A percentile compares a stretch with the other conserved stretches of the same genome.
Evolutionary conservation across 1,284 basidiomycete species (phyloP).

Genomic region (Ceratobasidium sp.): DNA sequence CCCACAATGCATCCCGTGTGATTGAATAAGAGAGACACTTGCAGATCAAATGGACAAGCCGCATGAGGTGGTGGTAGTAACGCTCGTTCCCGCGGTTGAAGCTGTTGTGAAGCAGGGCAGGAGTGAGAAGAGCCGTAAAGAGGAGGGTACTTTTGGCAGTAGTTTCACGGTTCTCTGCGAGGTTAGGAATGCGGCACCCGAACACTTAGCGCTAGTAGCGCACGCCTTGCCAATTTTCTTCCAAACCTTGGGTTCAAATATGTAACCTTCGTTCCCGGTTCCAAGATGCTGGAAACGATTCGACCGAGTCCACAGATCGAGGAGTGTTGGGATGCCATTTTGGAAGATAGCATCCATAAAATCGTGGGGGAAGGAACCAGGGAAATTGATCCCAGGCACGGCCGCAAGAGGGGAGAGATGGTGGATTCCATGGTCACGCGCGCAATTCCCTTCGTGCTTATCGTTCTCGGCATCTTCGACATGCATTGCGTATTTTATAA

Average conservation of each 20-base stretch:
- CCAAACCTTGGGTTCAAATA: constrained; percentile 3
- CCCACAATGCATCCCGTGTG: background rate
- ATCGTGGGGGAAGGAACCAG: constrained; percentile 46
- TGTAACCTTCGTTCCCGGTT: background rate
- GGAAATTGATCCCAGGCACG: constrained; percentile 29
- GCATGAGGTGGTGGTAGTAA: constrained; percentile 40
- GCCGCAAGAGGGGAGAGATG: background rate
- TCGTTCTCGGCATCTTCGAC: constrained; percentile 14
- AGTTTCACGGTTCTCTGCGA: constrained; percentile 25
- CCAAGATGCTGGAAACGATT: constrained; percentile 19
- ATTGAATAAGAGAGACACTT: constrained; percentile 28
- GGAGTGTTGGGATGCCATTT: constrained; percentile 38
- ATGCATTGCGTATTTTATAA: background rate
- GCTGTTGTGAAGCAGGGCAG: constrained; percentile 35
- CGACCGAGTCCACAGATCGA: constrained; percentile 29
- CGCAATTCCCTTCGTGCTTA: background rate
- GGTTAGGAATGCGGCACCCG: constrained; percentile 44
- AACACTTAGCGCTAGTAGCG: constrained; percentile 25
- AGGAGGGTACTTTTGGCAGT: constrained; percentile 42
- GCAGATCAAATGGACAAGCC: constrained; percentile 35
- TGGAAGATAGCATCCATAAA: constrained; percentile 48
- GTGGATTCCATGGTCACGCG: constrained; percentile 34
- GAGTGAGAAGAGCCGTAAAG: constrained; percentile 41
- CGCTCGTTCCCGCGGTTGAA: constrained; percentile 1
- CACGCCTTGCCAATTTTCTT: constrained; percentile 19